phyloP scores from a whole-genome alignment of 192 early-diverging fungal genomes.

The Coemansia sp. region DNA sequence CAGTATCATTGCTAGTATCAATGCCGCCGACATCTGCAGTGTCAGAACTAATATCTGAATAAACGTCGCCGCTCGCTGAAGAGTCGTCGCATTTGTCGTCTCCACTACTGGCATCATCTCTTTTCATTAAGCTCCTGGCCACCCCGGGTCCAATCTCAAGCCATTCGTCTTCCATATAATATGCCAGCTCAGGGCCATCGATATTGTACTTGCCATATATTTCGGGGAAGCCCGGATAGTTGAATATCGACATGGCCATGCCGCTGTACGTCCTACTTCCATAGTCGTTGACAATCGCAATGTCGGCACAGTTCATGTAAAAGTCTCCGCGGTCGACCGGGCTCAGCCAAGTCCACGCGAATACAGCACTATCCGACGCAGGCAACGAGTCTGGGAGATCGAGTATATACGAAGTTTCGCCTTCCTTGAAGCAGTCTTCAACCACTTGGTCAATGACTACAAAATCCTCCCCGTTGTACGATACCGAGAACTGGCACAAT shows the following conservation, averaged over 20 bases:
- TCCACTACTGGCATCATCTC: constrained; percentile 19
- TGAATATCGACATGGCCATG: constrained; percentile 21
- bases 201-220: constrained; percentile 7
- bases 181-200: constrained; percentile 1
- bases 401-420: constrained; percentile 26
- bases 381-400: constrained; percentile 51
- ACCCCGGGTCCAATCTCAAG: constrained; percentile 2
- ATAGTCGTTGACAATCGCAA: constrained; percentile 16
- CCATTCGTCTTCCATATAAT: constrained; percentile 7
- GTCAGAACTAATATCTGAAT: no score
- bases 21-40: constrained; percentile 1
- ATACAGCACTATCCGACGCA: constrained; percentile 47
- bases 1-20: background rate
- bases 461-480: constrained; percentile 62
- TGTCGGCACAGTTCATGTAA: constrained; percentile 55
- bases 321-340: constrained; percentile 59
- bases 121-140: constrained; percentile 4
- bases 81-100: background rate
- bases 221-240: constrained; percentile 18
- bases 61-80: constrained; percentile 20
- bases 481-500: constrained; percentile 68
- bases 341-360: constrained; percentile 66
- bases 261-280: constrained; percentile 22
- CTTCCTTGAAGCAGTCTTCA: constrained; percentile 36
- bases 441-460: constrained; percentile 57